Base-by-base conservation (phyloP, 148 eudicot genomes). In the Suaeda aralocaspica region DNA sequence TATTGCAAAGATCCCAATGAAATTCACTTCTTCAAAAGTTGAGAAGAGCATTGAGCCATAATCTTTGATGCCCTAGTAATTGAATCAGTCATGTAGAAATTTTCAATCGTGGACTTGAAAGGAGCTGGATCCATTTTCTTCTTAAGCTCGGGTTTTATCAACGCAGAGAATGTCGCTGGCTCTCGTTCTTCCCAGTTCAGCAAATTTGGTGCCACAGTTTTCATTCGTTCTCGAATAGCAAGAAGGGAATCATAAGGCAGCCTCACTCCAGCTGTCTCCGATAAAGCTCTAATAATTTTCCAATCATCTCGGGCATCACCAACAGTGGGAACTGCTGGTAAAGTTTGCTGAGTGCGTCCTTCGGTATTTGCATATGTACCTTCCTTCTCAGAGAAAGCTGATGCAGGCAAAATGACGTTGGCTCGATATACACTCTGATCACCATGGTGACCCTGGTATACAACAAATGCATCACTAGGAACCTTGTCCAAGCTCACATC, bases 361-460 rank as follows among this genome's bases (percentile, higher is more conserved):
- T 93, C 96, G 18, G 98, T 90, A 53, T 93, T 93, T 45, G 55
- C 90, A 72, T 91, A 91, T 3, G 89, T 94, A 9, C 96, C 99
- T 73, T 91, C 97, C 59, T 94, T 94, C 78, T 94, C 99, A 8
- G 83, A 65, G 76, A 94, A 94, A 55, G 99, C 99, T 9, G 99
- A 82, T 66, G 97, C 82, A 9, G 99, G 99, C 29, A 94, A 69
- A 69, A 94, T 94, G 24, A 91, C 89, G 73, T 91, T 91, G 18
- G 99, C 99, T 21, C 99, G 91, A 59, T 94, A 94, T 49, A 94
- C 99, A 31, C 89, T 76, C 14, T 67, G 76, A 64, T 94, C 99
- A 59, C 99, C 99, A 65, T 94, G 99, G 75, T 94, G 99, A 16
- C 99, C 99, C 81, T 94, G 99, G 80, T 94, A 94, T 29, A 94